Base-by-base conservation (phyloP, 2,329 filamentous ascomycete species). In the Fusarium zealandicum region DNA sequence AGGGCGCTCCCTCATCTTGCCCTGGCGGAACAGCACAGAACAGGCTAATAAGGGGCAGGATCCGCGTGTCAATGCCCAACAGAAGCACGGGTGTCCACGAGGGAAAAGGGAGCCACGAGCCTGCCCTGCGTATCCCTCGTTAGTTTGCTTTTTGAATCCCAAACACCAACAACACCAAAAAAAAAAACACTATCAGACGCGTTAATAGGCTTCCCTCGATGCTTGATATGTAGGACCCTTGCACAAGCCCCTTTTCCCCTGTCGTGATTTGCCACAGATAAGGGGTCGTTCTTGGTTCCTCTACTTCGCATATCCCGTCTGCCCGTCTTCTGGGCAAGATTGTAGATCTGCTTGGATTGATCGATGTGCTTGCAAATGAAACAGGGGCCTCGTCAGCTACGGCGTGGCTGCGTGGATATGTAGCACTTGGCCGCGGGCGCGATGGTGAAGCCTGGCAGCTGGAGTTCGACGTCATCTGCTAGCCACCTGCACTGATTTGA, bases 351-450 rank as follows among this genome's bases (percentile, higher is more conserved):
- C 43, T 45, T 45, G 22, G 22, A 51, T 39, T 57, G 54, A 25
- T 20, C 39, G 25, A 51, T 50, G 36, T 36, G 47, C 48, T 51
- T 59, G 44, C 17, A 47, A 62, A 55, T 61, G 64, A 67, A 67
- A 67, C 65, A 66, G 50, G 58, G 58, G 52, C 51, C 59, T 67
- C 61, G 65, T 67, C 65, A 67, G 58, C 63, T 35, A 38, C 36
- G 30, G n/a, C n/a, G n/a, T 43, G 37, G 31, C 39, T 62, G 52
- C 61, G 57, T 53, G 25, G 48, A 54, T 41, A 38, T 38, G 40
- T 40, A 40, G 54, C 47, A 27, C 45, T 51, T 45, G 55, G 51
- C 54, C 57, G 53, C 47, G 62, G 60, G 59, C 59, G 49, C 35
- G 17, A 35, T 16, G 11, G 12, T 22, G 31, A 55, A 61, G 51